These are phyloP conservation scores for Tricholoma furcatifolium DNA, from an alignment of 768 basidiomycete genomes.

Conservation along the genomic window DNA sequence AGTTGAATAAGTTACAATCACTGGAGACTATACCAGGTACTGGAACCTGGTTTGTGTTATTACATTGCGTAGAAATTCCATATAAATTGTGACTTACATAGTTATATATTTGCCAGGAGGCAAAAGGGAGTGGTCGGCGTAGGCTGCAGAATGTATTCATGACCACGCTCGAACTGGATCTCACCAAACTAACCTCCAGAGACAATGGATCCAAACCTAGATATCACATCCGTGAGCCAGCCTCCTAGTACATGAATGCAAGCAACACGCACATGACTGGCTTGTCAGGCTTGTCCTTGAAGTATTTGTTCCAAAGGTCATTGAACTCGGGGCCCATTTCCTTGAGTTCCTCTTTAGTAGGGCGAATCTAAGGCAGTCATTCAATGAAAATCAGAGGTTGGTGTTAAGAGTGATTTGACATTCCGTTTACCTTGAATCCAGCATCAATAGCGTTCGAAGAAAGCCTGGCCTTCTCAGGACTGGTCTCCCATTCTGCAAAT, in stretches of 20 bases:
- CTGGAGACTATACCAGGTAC: constrained; percentile 43
- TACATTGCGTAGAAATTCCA: background rate
- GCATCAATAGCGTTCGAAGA: constrained; percentile 75
- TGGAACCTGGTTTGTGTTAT: constrained; percentile 48
- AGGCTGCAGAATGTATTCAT: constrained; percentile 34
- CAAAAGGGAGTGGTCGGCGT: constrained; percentile 68
- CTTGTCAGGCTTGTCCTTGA: constrained; percentile 81
- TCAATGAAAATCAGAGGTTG: background rate
- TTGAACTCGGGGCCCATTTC: constrained; percentile 81
- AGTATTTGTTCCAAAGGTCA: constrained; percentile 64
- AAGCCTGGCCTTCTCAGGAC: constrained; percentile 65
- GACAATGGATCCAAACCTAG: constrained; percentile 64
- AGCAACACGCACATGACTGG: constrained; percentile 55
- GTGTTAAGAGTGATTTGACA: background rate
- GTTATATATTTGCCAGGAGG: constrained; percentile 73
- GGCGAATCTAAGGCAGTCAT: constrained; percentile 49
- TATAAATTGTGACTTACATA: constrained; percentile 38
- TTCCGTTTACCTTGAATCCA: constrained; percentile 56
- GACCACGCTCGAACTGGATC: background rate
- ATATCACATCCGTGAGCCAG: background rate
- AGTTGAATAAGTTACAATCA: background rate
- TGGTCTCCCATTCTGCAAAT: constrained; percentile 64
- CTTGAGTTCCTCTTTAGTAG: constrained; percentile 65
- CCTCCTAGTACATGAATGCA: background rate
- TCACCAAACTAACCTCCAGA: constrained; percentile 40